A percentile compares a stretch with the other conserved stretches of the same genome.
These are phyloP conservation scores for Diaporthe longicolla DNA, from an alignment of 2,329 filamentous ascomycete species.

Conservation along the genomic window DNA sequence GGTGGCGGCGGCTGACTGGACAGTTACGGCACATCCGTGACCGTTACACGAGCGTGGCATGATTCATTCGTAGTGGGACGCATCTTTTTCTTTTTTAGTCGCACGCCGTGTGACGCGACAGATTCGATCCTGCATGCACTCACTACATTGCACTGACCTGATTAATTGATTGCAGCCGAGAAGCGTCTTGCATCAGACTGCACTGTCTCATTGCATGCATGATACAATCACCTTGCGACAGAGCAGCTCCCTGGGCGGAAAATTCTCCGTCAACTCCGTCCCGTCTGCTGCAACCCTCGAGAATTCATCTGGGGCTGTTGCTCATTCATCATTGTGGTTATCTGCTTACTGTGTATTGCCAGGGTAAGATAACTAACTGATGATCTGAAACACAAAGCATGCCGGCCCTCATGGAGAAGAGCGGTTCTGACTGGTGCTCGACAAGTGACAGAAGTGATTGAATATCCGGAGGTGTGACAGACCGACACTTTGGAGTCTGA, in stretches of 20 bases:
- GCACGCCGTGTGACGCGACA: conserved; percentile 27
- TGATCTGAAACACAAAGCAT: conserved; percentile 15
- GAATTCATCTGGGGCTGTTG: neutral
- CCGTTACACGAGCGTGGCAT: conserved; percentile 25
- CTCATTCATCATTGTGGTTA: neutral
- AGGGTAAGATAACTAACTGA: neutral
- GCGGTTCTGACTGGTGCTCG: neutral
- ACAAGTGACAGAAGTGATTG: neutral
- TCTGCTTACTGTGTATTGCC: neutral
- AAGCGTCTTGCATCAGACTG: conserved; percentile 2
- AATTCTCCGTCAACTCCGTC: conserved; percentile 14
- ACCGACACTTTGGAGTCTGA: conserved; percentile 19
- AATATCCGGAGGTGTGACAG: conserved; percentile 6
- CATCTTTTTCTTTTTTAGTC: conserved; percentile 1
- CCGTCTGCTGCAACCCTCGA: neutral
- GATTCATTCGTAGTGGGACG: neutral
- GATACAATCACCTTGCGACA: conserved; percentile 9
- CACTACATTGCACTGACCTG: neutral
- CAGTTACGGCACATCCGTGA: neutral
- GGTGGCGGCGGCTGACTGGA: too few relatives aligned
- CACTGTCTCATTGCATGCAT: conserved; percentile 14
- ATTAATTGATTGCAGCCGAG: conserved; percentile 15
- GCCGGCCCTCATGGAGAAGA: neutral
- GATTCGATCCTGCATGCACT: conserved; percentile 34
- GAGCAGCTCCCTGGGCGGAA: neutral